These are phyloP conservation scores for Mediolabrus comicus DNA, from an alignment of 108 stramenopile species.

Conservation along the genomic window DNA sequence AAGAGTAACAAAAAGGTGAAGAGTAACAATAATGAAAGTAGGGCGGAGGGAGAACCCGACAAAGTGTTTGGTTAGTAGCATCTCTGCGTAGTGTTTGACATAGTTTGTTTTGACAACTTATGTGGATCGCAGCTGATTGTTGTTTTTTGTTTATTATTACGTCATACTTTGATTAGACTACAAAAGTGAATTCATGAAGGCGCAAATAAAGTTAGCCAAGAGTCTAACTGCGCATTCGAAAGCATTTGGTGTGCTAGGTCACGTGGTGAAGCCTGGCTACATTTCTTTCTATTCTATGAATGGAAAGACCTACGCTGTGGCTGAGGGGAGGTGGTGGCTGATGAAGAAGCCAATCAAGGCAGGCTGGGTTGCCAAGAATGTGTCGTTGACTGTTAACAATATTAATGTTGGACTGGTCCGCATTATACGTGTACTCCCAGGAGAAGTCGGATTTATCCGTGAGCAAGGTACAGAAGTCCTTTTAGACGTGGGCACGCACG, in stretches of 20 bases:
- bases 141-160: no score
- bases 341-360: background rate
- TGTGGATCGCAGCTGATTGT: no score
- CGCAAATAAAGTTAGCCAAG: background rate
- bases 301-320: conserved; percentile 27
- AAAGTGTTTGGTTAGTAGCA: no score
- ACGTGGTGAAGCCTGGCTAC: conserved; percentile 22
- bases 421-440: conserved; percentile 26
- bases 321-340: conserved; percentile 36
- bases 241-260: conserved; percentile 13
- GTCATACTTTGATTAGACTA: conserved; percentile 5
- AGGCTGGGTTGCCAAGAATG: background rate
- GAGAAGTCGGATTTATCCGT: conserved; percentile 19
- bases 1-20: background rate
- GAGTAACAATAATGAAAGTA: background rate
- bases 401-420: conserved; percentile 16
- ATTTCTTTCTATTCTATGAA: conserved; percentile 28
- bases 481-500: conserved; percentile 39
- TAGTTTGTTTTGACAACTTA: no score
- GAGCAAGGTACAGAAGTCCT: conserved; percentile 17
- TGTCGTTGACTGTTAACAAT: conserved; percentile 6
- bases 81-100: no score
- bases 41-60: background rate
- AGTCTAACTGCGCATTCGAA: conserved; percentile 4
- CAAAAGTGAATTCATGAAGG: conserved; percentile 5